phyloP scores from a whole-genome alignment of 129 eudicot species.

The Chrysanthemum lavandulifolium region DNA sequence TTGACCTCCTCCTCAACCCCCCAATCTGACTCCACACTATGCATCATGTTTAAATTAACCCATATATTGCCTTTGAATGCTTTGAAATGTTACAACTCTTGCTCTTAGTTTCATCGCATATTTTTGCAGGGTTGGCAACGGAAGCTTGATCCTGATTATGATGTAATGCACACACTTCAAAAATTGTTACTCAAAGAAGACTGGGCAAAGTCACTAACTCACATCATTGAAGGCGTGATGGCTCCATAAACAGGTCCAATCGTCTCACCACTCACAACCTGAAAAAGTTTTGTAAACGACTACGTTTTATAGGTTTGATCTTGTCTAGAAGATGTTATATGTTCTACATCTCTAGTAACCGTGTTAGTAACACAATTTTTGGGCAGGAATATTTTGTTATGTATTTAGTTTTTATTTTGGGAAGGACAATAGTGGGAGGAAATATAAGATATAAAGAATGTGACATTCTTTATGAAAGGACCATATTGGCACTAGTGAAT shows the following conservation, averaged over 20 bases:
- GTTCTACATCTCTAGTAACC: not conserved
- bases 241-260: conserved; percentile 50
- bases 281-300: conserved; percentile 34
- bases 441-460: conserved; percentile 33
- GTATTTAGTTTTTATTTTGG: conserved; percentile 11
- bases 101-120: not conserved
- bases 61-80: not conserved
- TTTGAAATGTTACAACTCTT: not conserved
- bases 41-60: not conserved
- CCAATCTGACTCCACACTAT: too few relatives aligned
- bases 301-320: conserved; percentile 15
- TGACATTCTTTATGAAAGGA: conserved; percentile 32
- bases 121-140: conserved; percentile 83
- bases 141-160: conserved; percentile 90
- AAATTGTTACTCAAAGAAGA: conserved; percentile 73
- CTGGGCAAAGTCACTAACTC: conserved; percentile 84
- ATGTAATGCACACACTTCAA: conserved; percentile 83
- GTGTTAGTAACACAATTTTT: not conserved
- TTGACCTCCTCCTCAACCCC: too few relatives aligned
- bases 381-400: conserved; percentile 13
- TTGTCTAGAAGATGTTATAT: not conserved
- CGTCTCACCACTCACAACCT: not conserved
- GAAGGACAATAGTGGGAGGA: conserved; percentile 16
- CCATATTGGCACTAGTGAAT: conserved; percentile 21
- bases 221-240: conserved; percentile 90